These are phyloP conservation scores for Aspergillus viridinutans DNA, from an alignment of 2,329 filamentous ascomycete species.

Conservation along the genomic window DNA sequence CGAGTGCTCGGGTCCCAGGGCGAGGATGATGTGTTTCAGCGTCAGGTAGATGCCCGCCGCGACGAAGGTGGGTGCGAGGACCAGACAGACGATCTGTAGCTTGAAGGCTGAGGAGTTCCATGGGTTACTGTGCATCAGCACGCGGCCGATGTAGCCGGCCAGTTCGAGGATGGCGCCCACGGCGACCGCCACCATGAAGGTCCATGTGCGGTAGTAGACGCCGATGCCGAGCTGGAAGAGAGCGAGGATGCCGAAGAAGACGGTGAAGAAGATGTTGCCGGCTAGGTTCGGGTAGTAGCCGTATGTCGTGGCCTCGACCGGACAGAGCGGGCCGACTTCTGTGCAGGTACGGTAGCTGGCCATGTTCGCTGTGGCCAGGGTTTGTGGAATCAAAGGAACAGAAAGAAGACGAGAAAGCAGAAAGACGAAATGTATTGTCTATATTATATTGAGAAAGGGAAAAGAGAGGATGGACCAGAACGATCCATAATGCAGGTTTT, in stretches of 20 bases:
- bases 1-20: conserved; percentile 49
- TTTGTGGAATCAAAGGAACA: conserved; percentile 2
- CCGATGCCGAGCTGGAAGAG: conserved; percentile 49
- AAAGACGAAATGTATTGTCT: neutral
- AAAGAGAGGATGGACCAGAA: conserved; percentile 1
- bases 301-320: conserved; percentile 47
- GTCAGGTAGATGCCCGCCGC: conserved; percentile 55
- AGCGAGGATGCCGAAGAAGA: conserved; percentile 48
- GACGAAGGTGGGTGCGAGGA: conserved; percentile 54
- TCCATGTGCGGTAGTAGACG: conserved; percentile 52
- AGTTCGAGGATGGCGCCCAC: conserved; percentile 49
- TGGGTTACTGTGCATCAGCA: conserved; percentile 52
- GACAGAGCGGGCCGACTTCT: conserved; percentile 37
- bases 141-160: conserved; percentile 54
- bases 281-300: conserved; percentile 51
- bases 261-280: conserved; percentile 51
- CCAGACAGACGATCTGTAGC: conserved; percentile 52
- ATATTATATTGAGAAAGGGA: neutral
- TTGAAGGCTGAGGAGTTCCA: conserved; percentile 49
- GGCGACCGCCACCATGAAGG: conserved; percentile 49
- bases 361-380: conserved; percentile 5
- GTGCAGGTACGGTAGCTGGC: conserved; percentile 27
- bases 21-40: conserved; percentile 55
- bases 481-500: neutral
- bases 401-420: neutral